Evolutionary conservation across 305 asterid species (phyloP), one percentile per base, ranked within the genome.

Genomic region (Fraxinus velutina): DNA sequence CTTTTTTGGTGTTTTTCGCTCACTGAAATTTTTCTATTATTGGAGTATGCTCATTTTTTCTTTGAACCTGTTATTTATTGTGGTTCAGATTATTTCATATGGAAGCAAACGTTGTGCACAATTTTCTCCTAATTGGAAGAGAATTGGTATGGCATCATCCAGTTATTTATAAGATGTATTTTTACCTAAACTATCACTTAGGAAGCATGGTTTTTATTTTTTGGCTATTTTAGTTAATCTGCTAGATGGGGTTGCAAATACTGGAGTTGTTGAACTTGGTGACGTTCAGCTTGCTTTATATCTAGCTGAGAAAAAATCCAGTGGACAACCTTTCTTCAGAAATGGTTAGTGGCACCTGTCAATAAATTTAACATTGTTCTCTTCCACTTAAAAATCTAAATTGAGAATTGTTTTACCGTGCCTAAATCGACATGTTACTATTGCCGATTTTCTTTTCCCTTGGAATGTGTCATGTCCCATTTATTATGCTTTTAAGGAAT

Each of bases 301-400:
- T 85, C 88, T 96, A 42, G 97, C 98, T 52, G 98, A 94, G 91
- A 96, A 88, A 90, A 94, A 88, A 89, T 80, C 96, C 76, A 91
- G 83, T 77, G 98, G 97, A 60, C 94, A 85, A 44, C 98, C 96
- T 78, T 91, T 89, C 88, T 94, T 93, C 79, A 89, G 94, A 88
- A 89, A 82, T 60, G 98, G 99, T 93, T 81, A 91, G 96, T 78
- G 62, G 66, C 32, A 72, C 60, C 57, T 55, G 72, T 84, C 78
- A 72, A 79, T 72, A 76, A 39, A 52, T 66, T 19, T 75, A 8
- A 19, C 34, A 57, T 78, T 78, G 72, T 73, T 62, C 50, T 68
- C 77, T 62, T 79, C 57, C 39, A 60, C 24, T 6, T 60, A 70
- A 50, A 71, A 68, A 30, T 78, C 64, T 68, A 19, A 34, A 19